These are phyloP conservation scores for Phlyctochytrium bullatum DNA, from an alignment of 192 early-diverging fungal genomes.

Conservation along the genomic window DNA sequence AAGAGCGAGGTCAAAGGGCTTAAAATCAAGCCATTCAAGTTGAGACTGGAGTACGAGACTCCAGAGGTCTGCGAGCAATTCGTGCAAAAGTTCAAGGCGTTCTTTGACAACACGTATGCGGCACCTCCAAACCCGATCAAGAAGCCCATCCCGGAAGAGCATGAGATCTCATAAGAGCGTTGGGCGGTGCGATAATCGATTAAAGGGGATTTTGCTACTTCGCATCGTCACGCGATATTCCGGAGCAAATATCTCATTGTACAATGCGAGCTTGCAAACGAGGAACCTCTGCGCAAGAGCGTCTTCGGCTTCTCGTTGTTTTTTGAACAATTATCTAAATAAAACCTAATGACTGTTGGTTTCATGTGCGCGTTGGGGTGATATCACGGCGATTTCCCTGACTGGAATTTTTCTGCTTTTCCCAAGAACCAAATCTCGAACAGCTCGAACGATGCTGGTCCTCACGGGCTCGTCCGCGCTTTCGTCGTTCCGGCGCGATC, in stretches of 20 bases:
- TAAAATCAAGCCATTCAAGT: background rate
- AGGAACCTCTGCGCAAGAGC: too few relatives aligned
- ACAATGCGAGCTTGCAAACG: too few relatives aligned
- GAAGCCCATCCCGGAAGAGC: background rate
- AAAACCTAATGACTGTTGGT: too few relatives aligned
- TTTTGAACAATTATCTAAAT: too few relatives aligned
- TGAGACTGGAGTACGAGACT: background rate
- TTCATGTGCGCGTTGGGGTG: too few relatives aligned
- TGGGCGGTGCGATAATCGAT: too few relatives aligned
- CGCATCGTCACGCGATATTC: too few relatives aligned
- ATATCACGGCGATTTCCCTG: too few relatives aligned
- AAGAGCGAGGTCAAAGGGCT: background rate
- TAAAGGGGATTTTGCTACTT: too few relatives aligned
- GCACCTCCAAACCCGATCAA: background rate
- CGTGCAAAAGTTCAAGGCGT: background rate
- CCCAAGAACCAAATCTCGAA: background rate
- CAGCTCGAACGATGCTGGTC: constrained; percentile 63
- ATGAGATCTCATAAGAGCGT: too few relatives aligned
- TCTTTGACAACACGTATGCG: background rate
- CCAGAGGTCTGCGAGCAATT: background rate
- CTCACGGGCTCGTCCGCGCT: constrained; percentile 81
- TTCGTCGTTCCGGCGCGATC: constrained; percentile 69
- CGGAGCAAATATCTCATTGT: too few relatives aligned
- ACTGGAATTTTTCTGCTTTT: background rate
- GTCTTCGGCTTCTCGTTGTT: too few relatives aligned